Evolutionary conservation across 805 yeast genomes (phyloP).

Genomic region (Candida krabiensis): DNA sequence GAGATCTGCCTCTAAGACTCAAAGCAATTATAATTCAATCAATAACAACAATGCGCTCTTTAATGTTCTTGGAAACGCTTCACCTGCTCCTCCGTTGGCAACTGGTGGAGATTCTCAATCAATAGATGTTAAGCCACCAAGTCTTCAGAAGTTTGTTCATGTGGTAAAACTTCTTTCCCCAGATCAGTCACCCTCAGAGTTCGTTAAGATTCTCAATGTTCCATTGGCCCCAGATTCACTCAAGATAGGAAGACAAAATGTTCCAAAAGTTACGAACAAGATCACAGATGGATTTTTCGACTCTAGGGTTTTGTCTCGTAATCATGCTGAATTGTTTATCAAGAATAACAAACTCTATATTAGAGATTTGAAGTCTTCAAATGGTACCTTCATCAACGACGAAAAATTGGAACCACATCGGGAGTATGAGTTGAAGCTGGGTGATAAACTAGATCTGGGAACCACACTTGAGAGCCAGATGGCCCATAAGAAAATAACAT

Average conservation of each 20-base stretch:
- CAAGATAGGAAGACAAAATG: constrained; percentile 88
- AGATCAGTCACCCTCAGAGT: constrained; percentile 71
- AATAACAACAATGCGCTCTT: constrained; percentile 18
- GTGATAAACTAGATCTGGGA: constrained; percentile 90
- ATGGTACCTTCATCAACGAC: constrained; percentile 91
- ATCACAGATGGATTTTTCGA: constrained; percentile 91
- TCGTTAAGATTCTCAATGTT: constrained; percentile 68
- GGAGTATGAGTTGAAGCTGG: constrained; percentile 66
- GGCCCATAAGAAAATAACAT: constrained; percentile 84
- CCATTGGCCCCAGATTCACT: constrained; percentile 82
- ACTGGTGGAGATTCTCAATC: constrained; percentile 7
- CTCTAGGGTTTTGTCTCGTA: constrained; percentile 87
- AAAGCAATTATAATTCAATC: constrained; percentile 32
- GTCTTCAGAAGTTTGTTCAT: constrained; percentile 42
- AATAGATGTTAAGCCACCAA: constrained; percentile 15
- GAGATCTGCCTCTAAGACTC: constrained; percentile 34
- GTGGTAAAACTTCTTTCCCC: constrained; percentile 73
- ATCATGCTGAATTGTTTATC: constrained; percentile 88
- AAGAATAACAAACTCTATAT: constrained; percentile 64
- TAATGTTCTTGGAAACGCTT: constrained; percentile 8
- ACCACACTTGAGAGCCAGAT: constrained; percentile 74
- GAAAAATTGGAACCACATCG: constrained; percentile 61
- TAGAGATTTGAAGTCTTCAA: constrained; percentile 85
- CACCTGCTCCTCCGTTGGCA: constrained; percentile 8
- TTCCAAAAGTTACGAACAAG: constrained; percentile 55